Conservation (phyloP, 2,329 filamentous ascomycete species). For the Aspergillus intermedius region DNA sequence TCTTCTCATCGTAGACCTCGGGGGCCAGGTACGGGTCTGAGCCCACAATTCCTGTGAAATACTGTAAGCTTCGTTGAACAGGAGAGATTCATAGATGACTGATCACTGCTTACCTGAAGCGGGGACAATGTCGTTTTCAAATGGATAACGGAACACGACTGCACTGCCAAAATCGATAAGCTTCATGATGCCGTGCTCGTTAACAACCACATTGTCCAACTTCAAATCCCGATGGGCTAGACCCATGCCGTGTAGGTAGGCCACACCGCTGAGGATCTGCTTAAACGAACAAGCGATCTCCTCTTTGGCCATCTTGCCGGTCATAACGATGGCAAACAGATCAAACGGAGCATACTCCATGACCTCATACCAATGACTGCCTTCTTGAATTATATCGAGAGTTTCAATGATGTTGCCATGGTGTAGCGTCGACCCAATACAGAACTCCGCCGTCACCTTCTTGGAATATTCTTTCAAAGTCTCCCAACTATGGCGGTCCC, state of each 20-base stretch:
- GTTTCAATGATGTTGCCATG: conserved; percentile 99
- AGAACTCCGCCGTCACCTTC: conserved; percentile 97
- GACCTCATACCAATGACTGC: conserved; percentile 91
- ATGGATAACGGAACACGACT: conserved; percentile 94
- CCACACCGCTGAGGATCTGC: conserved; percentile 90
- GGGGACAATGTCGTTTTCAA: conserved; percentile 78
- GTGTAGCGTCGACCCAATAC: conserved; percentile 91
- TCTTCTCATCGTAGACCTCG: conserved; percentile 88
- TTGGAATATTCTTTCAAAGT: conserved; percentile 94
- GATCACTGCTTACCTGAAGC: conserved; percentile 61
- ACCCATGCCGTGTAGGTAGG: conserved; percentile 91
- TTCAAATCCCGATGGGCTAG: conserved; percentile 93
- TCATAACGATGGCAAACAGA: conserved; percentile 98
- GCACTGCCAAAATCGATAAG: conserved; percentile 98
- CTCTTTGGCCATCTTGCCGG: conserved; percentile 87
- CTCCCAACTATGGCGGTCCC: conserved; percentile 85
- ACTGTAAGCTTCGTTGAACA: conserved; percentile 6
- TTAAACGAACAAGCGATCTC: conserved; percentile 88
- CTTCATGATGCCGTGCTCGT: conserved; percentile 95
- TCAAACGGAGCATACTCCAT: conserved; percentile 98
- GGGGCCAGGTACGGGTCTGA: conserved; percentile 96
- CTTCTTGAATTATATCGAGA: conserved; percentile 91
- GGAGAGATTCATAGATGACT: background rate
- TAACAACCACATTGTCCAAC: conserved; percentile 96
- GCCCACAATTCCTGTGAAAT: conserved; percentile 59